These are phyloP conservation scores for Skeletonema potamos DNA, from an alignment of 108 stramenopile genomes.

Conservation along the genomic window DNA sequence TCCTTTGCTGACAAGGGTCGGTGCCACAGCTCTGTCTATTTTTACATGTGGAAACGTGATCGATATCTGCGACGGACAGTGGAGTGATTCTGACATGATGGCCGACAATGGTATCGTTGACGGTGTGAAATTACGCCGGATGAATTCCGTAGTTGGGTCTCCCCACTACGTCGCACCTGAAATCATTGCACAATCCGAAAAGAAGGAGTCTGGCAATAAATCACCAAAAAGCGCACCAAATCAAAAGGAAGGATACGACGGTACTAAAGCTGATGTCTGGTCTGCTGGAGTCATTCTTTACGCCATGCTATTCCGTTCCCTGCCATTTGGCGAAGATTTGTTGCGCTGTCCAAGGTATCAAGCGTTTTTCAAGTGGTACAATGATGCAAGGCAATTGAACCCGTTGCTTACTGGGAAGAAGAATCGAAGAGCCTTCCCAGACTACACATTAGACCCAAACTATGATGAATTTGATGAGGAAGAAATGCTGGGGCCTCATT, in stretches of 20 bases:
- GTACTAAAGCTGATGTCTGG: conserved; percentile 92
- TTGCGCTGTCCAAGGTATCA: conserved; percentile 85
- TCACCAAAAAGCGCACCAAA: conserved; percentile 20
- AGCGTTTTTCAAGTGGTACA: conserved; percentile 86
- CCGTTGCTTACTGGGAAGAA: conserved; percentile 25
- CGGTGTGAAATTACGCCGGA: conserved; percentile 52
- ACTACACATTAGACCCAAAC: conserved; percentile 58
- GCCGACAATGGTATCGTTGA: conserved; percentile 13
- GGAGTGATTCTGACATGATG: conserved; percentile 16
- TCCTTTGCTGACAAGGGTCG: conserved; percentile 34
- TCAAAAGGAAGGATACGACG: conserved; percentile 74
- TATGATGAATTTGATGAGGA: conserved; percentile 71
- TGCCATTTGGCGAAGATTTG: conserved; percentile 90
- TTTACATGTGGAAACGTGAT: conserved; percentile 74
- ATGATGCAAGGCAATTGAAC: conserved; percentile 56
- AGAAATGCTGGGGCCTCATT: conserved; percentile 76
- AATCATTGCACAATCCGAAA: conserved; percentile 81
- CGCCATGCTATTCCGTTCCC: conserved; percentile 84
- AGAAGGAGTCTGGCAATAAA: conserved; percentile 4
- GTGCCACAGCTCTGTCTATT: conserved; percentile 62
- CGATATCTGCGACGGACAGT: conserved; percentile 34
- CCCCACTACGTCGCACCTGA: conserved; percentile 94
- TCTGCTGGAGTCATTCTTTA: conserved; percentile 93
- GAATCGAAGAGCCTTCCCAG: conserved; percentile 58
- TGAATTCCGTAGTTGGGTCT: conserved; percentile 90